Percentiles rank a stretch among this genome's conserved stretches.
These are phyloP conservation scores for Trametes maxima DNA, from an alignment of 768 basidiomycete species.

Conservation along the genomic window DNA sequence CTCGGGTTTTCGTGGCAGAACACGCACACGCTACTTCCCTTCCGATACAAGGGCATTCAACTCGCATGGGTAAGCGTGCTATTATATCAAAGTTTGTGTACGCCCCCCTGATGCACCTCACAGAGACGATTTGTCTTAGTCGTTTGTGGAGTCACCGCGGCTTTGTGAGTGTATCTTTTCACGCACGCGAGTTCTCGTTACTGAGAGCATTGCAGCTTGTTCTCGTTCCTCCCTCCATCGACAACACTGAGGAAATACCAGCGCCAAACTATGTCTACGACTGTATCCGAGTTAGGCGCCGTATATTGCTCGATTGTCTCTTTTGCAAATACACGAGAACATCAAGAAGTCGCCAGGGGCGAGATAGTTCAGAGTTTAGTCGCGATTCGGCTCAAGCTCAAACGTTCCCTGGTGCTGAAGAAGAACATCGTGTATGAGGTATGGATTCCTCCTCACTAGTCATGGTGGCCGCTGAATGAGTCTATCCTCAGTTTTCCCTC, in stretches of 20 bases:
- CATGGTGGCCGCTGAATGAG: not conserved
- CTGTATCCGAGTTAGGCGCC: constrained; percentile 64
- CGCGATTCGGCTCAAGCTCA: constrained; percentile 75
- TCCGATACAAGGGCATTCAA: constrained; percentile 58
- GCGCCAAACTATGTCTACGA: constrained; percentile 68
- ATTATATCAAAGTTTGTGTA: not conserved
- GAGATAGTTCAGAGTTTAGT: constrained; percentile 66
- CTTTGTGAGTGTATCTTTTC: constrained; percentile 56
- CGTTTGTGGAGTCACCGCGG: constrained; percentile 68
- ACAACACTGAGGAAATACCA: constrained; percentile 77
- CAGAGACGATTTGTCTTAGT: constrained; percentile 74
- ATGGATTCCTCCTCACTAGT: constrained; percentile 7
- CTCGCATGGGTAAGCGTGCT: constrained; percentile 68
- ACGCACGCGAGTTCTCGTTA: constrained; percentile 7
- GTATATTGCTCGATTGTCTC: constrained; percentile 80
- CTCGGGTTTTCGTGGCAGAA: constrained; percentile 77
- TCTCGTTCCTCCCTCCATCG: constrained; percentile 73
- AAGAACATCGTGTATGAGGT: constrained; percentile 72
- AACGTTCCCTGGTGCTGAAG: constrained; percentile 56
- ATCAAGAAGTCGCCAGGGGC: constrained; percentile 48
- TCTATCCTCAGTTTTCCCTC: constrained; percentile 62
- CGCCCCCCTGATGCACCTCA: not conserved
- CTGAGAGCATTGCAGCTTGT: constrained; percentile 44
- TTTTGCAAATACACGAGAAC: constrained; percentile 57
- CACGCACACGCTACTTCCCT: constrained; percentile 45